Base-by-base conservation (phyloP, 805 yeast species). In the Pichia cabralensis region DNA sequence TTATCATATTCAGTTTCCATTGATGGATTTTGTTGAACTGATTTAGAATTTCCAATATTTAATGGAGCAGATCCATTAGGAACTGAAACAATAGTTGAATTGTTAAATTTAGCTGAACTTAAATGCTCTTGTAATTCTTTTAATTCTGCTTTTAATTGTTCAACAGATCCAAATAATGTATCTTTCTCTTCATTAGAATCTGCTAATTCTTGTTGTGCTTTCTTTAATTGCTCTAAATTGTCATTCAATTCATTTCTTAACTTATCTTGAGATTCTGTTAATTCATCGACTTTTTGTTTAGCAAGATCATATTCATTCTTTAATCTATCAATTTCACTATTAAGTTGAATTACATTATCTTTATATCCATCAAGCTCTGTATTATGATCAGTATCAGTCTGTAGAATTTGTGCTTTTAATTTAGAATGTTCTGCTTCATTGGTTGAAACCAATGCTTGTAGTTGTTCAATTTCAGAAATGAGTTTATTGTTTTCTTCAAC, bases 401-500 rank as follows among this genome's bases (percentile, higher is more conserved):
- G 76, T 6, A 67, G 43, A 41, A 76, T 82, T 49, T 76, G 70
- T 6, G 68, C 38, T 48, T 73, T 70, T 43, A 78, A 59, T 5
- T 62, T 54, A 40, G 71, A 75, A 42, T 75, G 76, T 3, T 73
- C 65, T 26, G 55, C 56, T 28, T 67, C 61, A 6, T 77, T 67
- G 42, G 71, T 78, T 22, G 68, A 73, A 39, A 84, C 64, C 17
- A 67, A 60, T 8, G 48, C 48, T 41, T 69, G 72, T 35, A 76
- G 53, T 28, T 63, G 54, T 59, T 71, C 68, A 32, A 88, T 71
- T 49, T 81, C 80, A 12, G 61, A 59, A 39, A 73, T 67, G 51
- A 89, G 66, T 41, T 69, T 71, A 62, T 79, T 80, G 58, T 88
- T 88, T 47, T 85, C 96, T 45, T 75, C 82, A 18, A 81, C 78